Evolutionary conservation across 495 filamentous ascomycete genomes (phyloP), one percentile per base, ranked within the genome.

Genomic region (Xylaria cubensis): DNA sequence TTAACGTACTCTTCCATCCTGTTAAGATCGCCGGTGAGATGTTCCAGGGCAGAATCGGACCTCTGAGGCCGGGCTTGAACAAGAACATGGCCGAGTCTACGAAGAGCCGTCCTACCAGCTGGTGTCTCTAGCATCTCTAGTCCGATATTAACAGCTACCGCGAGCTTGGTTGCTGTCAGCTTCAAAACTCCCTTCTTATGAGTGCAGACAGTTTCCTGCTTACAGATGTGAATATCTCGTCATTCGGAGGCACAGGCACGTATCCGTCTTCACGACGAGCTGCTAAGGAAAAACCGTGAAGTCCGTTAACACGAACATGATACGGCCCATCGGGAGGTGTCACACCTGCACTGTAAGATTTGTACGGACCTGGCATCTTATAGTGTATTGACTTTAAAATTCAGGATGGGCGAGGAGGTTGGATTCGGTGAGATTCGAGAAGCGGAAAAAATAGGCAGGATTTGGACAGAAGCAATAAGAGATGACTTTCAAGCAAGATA

Each of bases 261-360:
- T 58, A 58, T 7, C 21, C 53, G 10, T 34, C 53, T 58, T 34
- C 24, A 29, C 24, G 53, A 34, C 21, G 53, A 58, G 21, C 53
- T 58, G 53, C 53, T 32, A 58, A 58, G 21, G 53, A 58, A 26
- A 58, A 58, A 29, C 53, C 53, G 15, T 58, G 53, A 58, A 58
- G 53, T 58, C 53, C 53, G 12, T 58, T 58, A 1, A 58, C 53
- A 13, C 29, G 8, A 58, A 58, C 53, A 13, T 58, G 15, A 58
- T 58, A 58, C 24, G 53, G 53, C 24, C 53, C 53, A 58, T 58
- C 13, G 15, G 8, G 9, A 58, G 53, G 53, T 10, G 53, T 58
- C 12, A 34, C 19, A 34, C 53, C 53, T 8, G 53, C 53, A 34
- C 5, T 5, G 24, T 58, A 34, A 24, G 29, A 58, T 6, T 32